Base-by-base conservation (phyloP, 192 early-diverging fungal species). In the Coemansia interrupta region DNA sequence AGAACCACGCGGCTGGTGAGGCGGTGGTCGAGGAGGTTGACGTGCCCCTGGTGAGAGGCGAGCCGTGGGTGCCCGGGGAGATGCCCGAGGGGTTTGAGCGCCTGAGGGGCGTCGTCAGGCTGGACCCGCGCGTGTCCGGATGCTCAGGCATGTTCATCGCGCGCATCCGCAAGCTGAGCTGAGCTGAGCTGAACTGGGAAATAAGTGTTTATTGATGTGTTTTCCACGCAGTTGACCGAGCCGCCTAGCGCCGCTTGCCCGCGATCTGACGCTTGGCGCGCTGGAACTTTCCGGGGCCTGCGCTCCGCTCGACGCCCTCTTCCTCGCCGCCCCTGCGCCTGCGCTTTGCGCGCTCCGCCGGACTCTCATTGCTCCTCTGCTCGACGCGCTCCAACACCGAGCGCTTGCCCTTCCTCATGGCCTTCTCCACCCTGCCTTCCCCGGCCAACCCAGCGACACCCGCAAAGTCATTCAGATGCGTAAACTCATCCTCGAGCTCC, bases 401-500 rank as follows among this genome's bases (percentile, higher is more conserved):
- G 26, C 26, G 26, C 26, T 26, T 26, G 2, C 26, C 26, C 26
- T 26, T 26, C 26, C 4, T 26, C 26, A 26, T 26, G 2, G 26
- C 26, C 2, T 4, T 1, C 26, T 26, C 26, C 26, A 26, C 26
- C 26, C 26, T 26, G 26, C 26, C 26, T 4, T 26, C 26, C 2
- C 26, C 26, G 26, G 26, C 26, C 50, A 83, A 23, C 0, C 58
- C 66, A 4, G 72, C 61, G 32, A 78, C 41, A 15, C 61, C 80
- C 6, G 72, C 80, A 72, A 83, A 83, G 53, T 83, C 82, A 51
- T 78, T 78, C 41, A 83, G 46, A 28, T 78, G 73, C n/a, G 86
- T 82, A 76, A 96, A 93, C 79, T 96, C 94, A 70, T 93, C 85
- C 19, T 90, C 84, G 45, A 94, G 85, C 12, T 82, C 76, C 45